Base-by-base conservation (phyloP, 192 early-diverging fungal genomes). In the Geranomyces michiganensis region DNA sequence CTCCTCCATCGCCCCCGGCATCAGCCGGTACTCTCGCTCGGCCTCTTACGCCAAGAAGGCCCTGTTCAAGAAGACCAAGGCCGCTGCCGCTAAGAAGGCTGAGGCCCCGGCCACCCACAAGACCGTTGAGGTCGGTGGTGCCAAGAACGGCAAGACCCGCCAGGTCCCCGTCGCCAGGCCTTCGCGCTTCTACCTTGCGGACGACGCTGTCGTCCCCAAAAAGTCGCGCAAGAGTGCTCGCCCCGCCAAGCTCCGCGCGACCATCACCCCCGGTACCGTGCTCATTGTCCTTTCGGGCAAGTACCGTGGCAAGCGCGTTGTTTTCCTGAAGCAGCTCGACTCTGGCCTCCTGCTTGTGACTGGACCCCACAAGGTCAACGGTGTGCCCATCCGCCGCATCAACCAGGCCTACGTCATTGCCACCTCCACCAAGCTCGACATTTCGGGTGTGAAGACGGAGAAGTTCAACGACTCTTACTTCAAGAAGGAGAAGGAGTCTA, bases 371-470 rank as follows among this genome's bases (percentile, higher is more conserved):
- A 93, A 93, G 88, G 79, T 96, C 85, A 99, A 99, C 91, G 97
- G 97, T 76, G 94, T 99, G 65, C 97, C 97, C 45, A 85, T 99
- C 68, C 88, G 93, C 70, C 92, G 97, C 59, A 94, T 99, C 79
- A 95, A 97, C 93, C 96, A 97, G 89, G 94, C 96, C 72, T 99
- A 96, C 85, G 97, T 94, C 75, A 92, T 98, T 81, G 96, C 96
- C 76, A 99, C 96, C 78, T 98, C 97, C 76, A 98, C 97, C 89
- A 98, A 96, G 89, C 76, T 99, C 64, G 94, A 99, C 77, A 61
- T 99, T 62, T 84, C 89, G 68, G 82, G 81, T 70, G 85, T 89
- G 79, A 83, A 87, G 77, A 87, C 92, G 68, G 90, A 77, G 71
- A 90, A 94, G 89, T 88, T 97, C 81, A 87, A 89, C 88, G 97